Conservation (phyloP, 495 filamentous ascomycete genomes). For the Hyaloscypha variabilis region DNA sequence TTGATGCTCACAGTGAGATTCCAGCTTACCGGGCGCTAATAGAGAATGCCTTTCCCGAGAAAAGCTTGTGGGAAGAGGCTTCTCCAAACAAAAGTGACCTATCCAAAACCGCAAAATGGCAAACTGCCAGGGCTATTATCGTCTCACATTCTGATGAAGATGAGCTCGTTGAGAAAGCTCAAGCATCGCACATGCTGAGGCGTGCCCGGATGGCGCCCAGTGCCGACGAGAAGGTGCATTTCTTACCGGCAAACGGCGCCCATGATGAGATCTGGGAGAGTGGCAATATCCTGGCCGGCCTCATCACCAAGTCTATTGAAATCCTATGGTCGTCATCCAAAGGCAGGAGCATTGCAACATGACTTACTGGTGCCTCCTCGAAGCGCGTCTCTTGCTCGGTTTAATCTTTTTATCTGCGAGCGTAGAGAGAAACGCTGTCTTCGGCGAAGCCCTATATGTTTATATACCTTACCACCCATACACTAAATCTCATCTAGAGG, state of each 20-base stretch:
- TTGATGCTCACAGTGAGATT: constrained; percentile 22
- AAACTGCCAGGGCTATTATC: constrained; percentile 19
- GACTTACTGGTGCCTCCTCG: not conserved
- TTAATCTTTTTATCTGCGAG: not conserved
- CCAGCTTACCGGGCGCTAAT: constrained; percentile 23
- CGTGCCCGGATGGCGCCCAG: constrained; percentile 2
- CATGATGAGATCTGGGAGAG: constrained; percentile 30
- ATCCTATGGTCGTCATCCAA: not conserved
- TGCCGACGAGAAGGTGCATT: constrained; percentile 15
- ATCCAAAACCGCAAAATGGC: constrained; percentile 17
- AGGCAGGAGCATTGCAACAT: not conserved
- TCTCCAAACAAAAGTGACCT: constrained; percentile 17
- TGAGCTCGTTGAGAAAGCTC: constrained; percentile 27
- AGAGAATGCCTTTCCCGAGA: constrained; percentile 27
- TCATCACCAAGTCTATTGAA: constrained; percentile 19
- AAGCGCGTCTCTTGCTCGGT: not conserved
- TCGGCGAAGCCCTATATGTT: not conserved
- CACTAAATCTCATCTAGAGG: not conserved
- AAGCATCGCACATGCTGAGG: constrained; percentile 25
- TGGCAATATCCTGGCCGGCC: constrained; percentile 21
- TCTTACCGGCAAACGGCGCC: constrained; percentile 13
- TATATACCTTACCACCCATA: not conserved
- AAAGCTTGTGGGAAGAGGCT: constrained; percentile 20
- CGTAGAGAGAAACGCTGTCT: not conserved
- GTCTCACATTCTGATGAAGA: constrained; percentile 29